Conservation (phyloP, 139 green algal species). For the Astrephomene gubernaculifera region DNA sequence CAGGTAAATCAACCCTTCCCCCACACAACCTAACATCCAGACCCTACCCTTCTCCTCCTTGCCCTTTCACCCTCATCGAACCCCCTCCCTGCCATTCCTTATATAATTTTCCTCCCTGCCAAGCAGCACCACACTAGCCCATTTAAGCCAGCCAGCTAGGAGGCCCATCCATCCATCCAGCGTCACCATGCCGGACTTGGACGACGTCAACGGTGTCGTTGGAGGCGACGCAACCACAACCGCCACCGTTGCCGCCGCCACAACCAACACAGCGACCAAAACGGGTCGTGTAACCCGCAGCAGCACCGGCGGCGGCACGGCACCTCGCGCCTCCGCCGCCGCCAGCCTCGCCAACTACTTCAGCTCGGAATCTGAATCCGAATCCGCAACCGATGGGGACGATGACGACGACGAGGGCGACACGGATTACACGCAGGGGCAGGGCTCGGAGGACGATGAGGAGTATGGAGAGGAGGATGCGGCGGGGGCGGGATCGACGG, state of each 20-base stretch:
- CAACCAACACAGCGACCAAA: not conserved
- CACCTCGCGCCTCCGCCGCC: not conserved
- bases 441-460: constrained; percentile 2
- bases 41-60: too few species aligned
- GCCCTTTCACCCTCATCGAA: too few species aligned
- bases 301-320: too few species aligned
- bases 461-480: not conserved
- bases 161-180: too few species aligned
- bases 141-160: too few species aligned
- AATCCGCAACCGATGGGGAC: constrained; percentile 10
- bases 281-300: not conserved
- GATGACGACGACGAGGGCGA: constrained; percentile 7
- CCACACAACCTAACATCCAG: too few species aligned
- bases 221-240: not conserved
- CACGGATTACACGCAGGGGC: constrained; percentile 18
- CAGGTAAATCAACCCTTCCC: too few species aligned
- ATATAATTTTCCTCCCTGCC: too few species aligned
- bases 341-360: not conserved
- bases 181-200: not conserved
- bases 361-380: not conserved
- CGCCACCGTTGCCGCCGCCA: not conserved
- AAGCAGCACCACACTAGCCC: too few species aligned
- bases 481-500: not conserved
- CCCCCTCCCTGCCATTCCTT: too few species aligned
- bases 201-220: too few species aligned